Percentiles rank a stretch among this genome's conserved stretches.
Evolutionary conservation across 2,329 filamentous ascomycete species (phyloP).

Genomic region (Calonectria pauciramosa): DNA sequence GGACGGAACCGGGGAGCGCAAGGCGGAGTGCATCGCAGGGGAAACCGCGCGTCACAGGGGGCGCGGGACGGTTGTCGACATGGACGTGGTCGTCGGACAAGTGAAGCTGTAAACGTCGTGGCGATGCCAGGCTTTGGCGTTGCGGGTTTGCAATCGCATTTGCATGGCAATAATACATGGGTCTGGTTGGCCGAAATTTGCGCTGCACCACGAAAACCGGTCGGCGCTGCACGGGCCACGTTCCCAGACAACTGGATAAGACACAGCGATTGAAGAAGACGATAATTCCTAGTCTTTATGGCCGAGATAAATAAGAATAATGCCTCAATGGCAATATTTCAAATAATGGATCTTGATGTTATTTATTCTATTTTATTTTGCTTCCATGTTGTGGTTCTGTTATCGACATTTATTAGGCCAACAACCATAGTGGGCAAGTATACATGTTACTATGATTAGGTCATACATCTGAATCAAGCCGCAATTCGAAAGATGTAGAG

Average conservation of each 20-base stretch:
- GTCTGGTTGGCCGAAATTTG: constrained; percentile 33
- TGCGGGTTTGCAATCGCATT: constrained; percentile 15
- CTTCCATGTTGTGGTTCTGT: neutral
- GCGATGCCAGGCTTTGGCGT: constrained; percentile 34
- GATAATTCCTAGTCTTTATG: neutral
- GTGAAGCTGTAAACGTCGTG: constrained; percentile 5
- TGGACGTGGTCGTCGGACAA: constrained; percentile 15
- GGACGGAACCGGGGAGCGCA: constrained; percentile 64
- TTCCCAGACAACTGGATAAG: neutral
- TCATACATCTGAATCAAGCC: neutral
- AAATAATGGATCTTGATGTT: too few species aligned
- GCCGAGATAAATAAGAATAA: neutral
- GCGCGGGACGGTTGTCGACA: constrained; percentile 35
- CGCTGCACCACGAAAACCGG: neutral
- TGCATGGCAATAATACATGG: neutral
- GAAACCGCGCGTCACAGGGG: constrained; percentile 22
- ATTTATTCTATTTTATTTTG: neutral
- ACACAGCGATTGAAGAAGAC: neutral
- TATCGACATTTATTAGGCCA: neutral
- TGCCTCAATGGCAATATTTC: too few species aligned
- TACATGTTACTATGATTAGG: neutral
- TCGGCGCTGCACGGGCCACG: constrained; percentile 26
- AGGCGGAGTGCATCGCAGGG: constrained; percentile 59
- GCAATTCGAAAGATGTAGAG: neutral
- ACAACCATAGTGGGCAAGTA: neutral